These are phyloP conservation scores for Neofusicoccum parvum DNA, from an alignment of 2,329 filamentous ascomycete species.

Conservation along the genomic window DNA sequence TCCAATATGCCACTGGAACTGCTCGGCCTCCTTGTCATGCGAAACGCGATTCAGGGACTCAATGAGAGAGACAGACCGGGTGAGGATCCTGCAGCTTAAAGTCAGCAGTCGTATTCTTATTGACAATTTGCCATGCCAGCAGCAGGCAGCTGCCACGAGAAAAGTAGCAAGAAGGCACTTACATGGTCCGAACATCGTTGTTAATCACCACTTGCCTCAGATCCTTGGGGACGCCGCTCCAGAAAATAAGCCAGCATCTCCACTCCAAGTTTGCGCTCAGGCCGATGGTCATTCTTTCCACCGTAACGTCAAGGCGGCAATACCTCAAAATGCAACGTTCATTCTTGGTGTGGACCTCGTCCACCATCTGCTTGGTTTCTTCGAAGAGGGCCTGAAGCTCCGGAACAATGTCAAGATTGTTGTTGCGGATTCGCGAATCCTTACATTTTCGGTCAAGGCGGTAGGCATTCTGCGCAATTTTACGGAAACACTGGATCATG, in stretches of 20 bases:
- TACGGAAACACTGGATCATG: slow-evolving; percentile 37
- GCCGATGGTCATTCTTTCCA: slow-evolving; percentile 36
- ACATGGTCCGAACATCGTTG: slow-evolving; percentile 13
- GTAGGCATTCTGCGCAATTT: slow-evolving; percentile 41
- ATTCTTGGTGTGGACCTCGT: slow-evolving; percentile 38
- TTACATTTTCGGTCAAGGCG: slow-evolving; percentile 38
- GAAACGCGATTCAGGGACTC: slow-evolving; percentile 39
- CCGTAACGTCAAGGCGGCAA: slow-evolving; percentile 34
- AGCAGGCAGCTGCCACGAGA: too few relatives aligned
- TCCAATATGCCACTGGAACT: slow-evolving; percentile 43
- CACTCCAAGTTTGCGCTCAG: slow-evolving; percentile 39
- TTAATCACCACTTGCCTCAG: slow-evolving; percentile 12
- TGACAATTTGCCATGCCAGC: too few relatives aligned
- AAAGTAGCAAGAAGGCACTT: background rate
- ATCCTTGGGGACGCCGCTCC: slow-evolving; percentile 38
- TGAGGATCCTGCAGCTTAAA: slow-evolving; percentile 35
- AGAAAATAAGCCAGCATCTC: slow-evolving; percentile 42
- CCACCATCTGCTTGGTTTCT: slow-evolving; percentile 40
- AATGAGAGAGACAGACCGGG: slow-evolving; percentile 41
- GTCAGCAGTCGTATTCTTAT: background rate
- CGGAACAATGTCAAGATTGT: slow-evolving; percentile 29
- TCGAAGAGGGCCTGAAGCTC: slow-evolving; percentile 38
- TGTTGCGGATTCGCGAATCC: slow-evolving; percentile 1
- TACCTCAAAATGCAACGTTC: slow-evolving; percentile 36
- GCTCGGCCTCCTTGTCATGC: slow-evolving; percentile 38